These are phyloP conservation scores for Dioszegia aurantiaca DNA, from an alignment of 768 basidiomycete species.

Conservation along the genomic window DNA sequence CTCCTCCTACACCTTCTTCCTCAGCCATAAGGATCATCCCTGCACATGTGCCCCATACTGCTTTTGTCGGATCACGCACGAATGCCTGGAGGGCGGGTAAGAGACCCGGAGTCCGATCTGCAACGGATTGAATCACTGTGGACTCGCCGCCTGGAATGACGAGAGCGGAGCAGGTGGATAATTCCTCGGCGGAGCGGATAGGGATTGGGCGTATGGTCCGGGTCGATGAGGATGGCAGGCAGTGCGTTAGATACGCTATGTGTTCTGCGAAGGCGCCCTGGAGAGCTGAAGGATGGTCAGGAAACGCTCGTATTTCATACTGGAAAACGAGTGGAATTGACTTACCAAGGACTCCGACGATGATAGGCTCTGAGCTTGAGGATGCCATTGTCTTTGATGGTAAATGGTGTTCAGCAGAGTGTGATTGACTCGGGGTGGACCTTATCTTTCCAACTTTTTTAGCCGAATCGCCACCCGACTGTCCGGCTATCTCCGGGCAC, in stretches of 20 bases:
- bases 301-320: too few species aligned
- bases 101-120: conserved; percentile 70
- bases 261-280: conserved; percentile 94
- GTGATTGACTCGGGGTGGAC: not conserved
- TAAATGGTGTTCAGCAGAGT: not conserved
- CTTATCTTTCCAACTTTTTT: not conserved
- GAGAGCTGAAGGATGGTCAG: conserved; percentile 71
- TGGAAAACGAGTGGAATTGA: too few species aligned
- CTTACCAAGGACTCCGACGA: conserved; percentile 45
- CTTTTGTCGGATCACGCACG: conserved; percentile 59
- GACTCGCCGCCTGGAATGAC: conserved; percentile 97
- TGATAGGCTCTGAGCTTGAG: conserved; percentile 16
- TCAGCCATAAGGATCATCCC: conserved; percentile 82
- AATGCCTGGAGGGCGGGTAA: conserved; percentile 76
- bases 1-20: conserved; percentile 63
- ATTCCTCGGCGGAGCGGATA: conserved; percentile 73
- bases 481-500: too few species aligned
- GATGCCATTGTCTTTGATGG: not conserved
- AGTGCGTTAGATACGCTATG: conserved; percentile 63
- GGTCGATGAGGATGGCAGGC: conserved; percentile 53
- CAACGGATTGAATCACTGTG: conserved; percentile 74
- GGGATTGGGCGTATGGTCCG: conserved; percentile 52
- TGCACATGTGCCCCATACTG: conserved; percentile 94
- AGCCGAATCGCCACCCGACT: not conserved
- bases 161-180: conserved; percentile 71